phyloP scores from a whole-genome alignment of 257 asterid species.

The Ilex aquifolium region DNA sequence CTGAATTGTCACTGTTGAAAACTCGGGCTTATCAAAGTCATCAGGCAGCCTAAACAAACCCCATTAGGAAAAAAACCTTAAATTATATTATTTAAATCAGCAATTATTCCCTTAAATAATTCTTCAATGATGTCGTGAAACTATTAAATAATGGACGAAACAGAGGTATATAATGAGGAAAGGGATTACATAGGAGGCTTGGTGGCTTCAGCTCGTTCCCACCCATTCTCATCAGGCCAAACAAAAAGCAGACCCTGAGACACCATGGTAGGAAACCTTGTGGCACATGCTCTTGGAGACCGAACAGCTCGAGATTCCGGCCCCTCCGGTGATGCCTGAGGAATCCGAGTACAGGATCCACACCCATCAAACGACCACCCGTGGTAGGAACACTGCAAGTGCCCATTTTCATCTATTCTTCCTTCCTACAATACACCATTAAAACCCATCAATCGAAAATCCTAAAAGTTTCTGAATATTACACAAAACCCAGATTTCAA shows the following conservation, averaged over 20 bases:
- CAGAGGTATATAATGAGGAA: background rate
- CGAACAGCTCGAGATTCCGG: conserved; percentile 81
- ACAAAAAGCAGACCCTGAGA: conserved; percentile 97
- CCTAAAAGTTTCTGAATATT: background rate
- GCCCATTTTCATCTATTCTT: conserved; percentile 93
- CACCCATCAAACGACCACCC: conserved; percentile 98
- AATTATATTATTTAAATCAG: conserved; percentile 7
- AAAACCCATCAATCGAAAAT: background rate
- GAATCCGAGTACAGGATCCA: conserved; percentile 86
- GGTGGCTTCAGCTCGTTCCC: conserved; percentile 85
- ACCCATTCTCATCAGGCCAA: conserved; percentile 96
- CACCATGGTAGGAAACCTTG: conserved; percentile 83
- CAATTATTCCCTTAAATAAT: conserved; percentile 13
- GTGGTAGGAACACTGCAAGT: conserved; percentile 96
- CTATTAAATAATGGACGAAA: background rate
- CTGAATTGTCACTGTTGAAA: conserved; percentile 87
- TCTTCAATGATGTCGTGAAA: background rate
- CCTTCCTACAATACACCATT: conserved; percentile 59
- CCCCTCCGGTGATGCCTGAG: conserved; percentile 88
- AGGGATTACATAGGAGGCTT: conserved; percentile 59
- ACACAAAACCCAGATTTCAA: background rate
- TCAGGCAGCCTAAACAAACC: conserved; percentile 77
- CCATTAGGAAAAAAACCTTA: conserved; percentile 1
- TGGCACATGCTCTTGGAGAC: conserved; percentile 87
- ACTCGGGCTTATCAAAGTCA: conserved; percentile 86